Base-by-base conservation (phyloP, 106 monocot genomes). In the Dactylorhiza incarnata region DNA sequence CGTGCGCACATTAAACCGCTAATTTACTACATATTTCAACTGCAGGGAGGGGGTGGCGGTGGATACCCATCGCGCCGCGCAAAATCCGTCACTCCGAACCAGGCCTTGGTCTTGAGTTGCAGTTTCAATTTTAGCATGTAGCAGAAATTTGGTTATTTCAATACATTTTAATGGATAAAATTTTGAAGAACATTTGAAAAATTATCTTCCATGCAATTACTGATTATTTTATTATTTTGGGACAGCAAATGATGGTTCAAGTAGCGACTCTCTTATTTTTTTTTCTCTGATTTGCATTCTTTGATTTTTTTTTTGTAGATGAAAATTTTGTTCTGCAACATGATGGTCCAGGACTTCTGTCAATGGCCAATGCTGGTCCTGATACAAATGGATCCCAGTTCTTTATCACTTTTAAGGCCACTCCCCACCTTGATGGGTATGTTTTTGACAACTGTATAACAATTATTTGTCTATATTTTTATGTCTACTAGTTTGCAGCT, bases 321-420 rank as follows among this genome's bases (percentile, higher is more conserved):
- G 96, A 97, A 79, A 94, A 87, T 79, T 93, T 93, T 83, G 73
- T 9, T 22, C 80, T 93, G n/a, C 23, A 23, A 4, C 96, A 97
- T 85, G 93, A 93, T 86, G 84, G 84, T 29, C 87, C 88, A 83
- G 96, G 96, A 68, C 68, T 93, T 66, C 72, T 97, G 9, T 93
- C 96, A 74, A 94, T 93, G 91, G 96, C 93, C 47, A 93, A 97
- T 84, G 85, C 87, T 84, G 96, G 96, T 19, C 81, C 76, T 72
- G 80, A 97, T 45, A 82, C 79, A n/a, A 97, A 94, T 83, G 93
- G 96, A 8, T 96, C 96, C 45, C 96, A 96, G 73, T 96, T 96
- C 66, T 96, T 93, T 81, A 93, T 96, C 45, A 96, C 93, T 56
- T 96, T 96, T 72, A 88, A 86, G 74, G 81, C 91, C 76, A 73